phyloP scores from a whole-genome alignment of 164 flowering plant genomes.

The Dillenia suffruticosa region DNA sequence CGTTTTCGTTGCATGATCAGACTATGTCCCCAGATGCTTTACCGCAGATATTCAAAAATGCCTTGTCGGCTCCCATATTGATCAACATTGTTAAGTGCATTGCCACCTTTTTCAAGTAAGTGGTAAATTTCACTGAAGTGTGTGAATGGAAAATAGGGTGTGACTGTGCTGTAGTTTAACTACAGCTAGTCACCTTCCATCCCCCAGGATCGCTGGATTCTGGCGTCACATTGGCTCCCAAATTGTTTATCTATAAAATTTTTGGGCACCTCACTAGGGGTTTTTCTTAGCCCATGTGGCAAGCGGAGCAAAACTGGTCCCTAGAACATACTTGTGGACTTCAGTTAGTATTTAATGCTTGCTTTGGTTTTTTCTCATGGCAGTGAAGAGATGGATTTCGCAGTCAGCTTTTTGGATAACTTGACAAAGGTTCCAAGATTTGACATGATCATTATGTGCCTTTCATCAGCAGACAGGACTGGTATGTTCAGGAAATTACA shows the following conservation, averaged over 20 bases:
- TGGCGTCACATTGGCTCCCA: background rate
- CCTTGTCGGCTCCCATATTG: conserved; percentile 69
- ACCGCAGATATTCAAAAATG: conserved; percentile 79
- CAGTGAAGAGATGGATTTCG: conserved; percentile 77
- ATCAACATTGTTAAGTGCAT: conserved; percentile 71
- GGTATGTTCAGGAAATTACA: conserved; percentile 37
- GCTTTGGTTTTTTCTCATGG: conserved; percentile 9
- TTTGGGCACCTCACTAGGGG: too few relatives aligned
- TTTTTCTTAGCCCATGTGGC: too few relatives aligned
- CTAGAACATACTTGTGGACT: too few relatives aligned
- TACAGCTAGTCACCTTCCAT: too few relatives aligned
- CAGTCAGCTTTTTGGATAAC: conserved; percentile 56
- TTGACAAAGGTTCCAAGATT: conserved; percentile 76
- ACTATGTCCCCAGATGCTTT: conserved; percentile 57
- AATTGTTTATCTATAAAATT: background rate
- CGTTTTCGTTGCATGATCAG: conserved; percentile 26
- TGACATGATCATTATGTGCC: conserved; percentile 81
- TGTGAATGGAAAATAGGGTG: too few relatives aligned
- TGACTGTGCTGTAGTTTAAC: too few relatives aligned
- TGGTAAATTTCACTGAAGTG: background rate
- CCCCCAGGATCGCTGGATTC: background rate
- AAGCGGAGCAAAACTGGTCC: too few relatives aligned
- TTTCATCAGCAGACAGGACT: conserved; percentile 53
- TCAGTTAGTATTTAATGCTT: background rate
- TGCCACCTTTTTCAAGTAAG: conserved; percentile 75